These are phyloP conservation scores for Citeromyces nyonsensis DNA, from an alignment of 805 yeast species.

Conservation along the genomic window DNA sequence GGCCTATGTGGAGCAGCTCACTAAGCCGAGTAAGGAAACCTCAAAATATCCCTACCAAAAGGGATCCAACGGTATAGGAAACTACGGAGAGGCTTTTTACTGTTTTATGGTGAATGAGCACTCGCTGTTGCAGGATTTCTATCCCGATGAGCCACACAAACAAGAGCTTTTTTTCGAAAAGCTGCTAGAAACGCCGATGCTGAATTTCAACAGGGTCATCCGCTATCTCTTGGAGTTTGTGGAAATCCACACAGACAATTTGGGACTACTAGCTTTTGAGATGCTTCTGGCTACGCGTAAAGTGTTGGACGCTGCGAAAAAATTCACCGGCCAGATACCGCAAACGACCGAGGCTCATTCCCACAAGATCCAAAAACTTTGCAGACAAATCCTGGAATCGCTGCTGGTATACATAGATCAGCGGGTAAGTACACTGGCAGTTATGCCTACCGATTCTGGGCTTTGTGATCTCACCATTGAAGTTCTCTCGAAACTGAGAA, in stretches of 20 bases:
- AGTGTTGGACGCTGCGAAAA: constrained; percentile 2
- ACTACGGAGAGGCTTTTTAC: constrained; percentile 35
- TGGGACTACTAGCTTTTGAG: constrained; percentile 42
- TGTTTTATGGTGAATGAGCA: constrained; percentile 33
- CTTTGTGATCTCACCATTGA: constrained; percentile 64
- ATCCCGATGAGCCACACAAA: constrained; percentile 14
- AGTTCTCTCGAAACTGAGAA: constrained; percentile 48
- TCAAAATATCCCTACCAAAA: constrained; percentile 37
- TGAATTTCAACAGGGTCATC: constrained; percentile 21
- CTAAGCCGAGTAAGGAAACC: constrained; percentile 19
- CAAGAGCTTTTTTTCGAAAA: constrained; percentile 14
- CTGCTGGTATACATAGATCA: constrained; percentile 36
- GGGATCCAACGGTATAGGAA: constrained; percentile 42
- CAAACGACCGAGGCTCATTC: constrained; percentile 3
- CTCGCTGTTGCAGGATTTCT: constrained; percentile 26
- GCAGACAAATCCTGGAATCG: constrained; percentile 4
- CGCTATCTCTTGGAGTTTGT: constrained; percentile 21
- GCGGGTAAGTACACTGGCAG: constrained; percentile 14
- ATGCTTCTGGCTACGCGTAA: constrained; percentile 8
- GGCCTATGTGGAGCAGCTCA: constrained; percentile 27
- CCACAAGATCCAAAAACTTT: constrained; percentile 4
- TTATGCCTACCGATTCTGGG: constrained; percentile 20
- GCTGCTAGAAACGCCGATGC: constrained; percentile 18
- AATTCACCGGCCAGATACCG: too few relatives aligned
- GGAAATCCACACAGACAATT: constrained; percentile 23